These are phyloP conservation scores for Vitis hybrid DNA, from an alignment of 177 flowering plant genomes.

Conservation along the genomic window DNA sequence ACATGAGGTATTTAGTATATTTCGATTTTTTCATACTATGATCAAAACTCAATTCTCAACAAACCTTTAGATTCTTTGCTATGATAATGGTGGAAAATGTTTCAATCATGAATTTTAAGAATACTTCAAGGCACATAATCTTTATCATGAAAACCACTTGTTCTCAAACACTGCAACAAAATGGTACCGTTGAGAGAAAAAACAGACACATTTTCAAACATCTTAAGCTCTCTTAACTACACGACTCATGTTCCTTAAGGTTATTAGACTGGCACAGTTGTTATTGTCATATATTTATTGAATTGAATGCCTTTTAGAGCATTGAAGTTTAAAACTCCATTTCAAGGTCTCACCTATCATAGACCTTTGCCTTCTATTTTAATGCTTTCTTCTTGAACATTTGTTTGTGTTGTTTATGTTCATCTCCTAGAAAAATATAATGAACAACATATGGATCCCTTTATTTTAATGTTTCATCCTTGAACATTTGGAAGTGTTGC, in stretches of 20 bases:
- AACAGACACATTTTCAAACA: not conserved
- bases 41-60: not conserved
- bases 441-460: too few species aligned
- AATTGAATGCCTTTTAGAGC: not conserved
- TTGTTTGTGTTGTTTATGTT: conserved; percentile 6
- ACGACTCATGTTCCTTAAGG: not conserved
- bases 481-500: too few species aligned
- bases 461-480: too few species aligned
- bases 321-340: not conserved
- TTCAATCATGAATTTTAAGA: not conserved
- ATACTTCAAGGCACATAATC: not conserved
- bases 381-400: not conserved
- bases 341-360: not conserved
- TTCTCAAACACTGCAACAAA: not conserved
- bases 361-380: not conserved
- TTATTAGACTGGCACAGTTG: not conserved
- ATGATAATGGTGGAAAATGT: not conserved
- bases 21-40: not conserved
- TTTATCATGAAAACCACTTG: not conserved
- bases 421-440: not conserved
- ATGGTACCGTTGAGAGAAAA: too few species aligned
- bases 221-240: not conserved
- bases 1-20: not conserved
- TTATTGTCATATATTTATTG: not conserved
- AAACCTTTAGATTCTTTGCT: not conserved